A percentile compares a stretch with the other conserved stretches of the same genome.
Evolutionary conservation across 805 yeast species (phyloP).

Genomic region (Saturnispora zaruensis): DNA sequence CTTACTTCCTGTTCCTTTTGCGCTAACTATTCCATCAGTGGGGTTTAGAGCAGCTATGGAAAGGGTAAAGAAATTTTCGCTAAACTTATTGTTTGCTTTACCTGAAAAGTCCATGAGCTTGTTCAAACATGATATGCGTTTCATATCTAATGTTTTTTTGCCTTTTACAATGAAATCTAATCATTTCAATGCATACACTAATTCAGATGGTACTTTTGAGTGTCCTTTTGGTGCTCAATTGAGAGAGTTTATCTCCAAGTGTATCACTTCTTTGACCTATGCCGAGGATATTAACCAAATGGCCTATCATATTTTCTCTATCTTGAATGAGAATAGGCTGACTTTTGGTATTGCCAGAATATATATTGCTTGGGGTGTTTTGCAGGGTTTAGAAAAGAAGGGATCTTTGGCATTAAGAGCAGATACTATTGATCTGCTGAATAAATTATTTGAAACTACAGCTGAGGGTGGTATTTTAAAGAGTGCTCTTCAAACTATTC

Average conservation of each 20-base stretch:
- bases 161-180: conserved; percentile 58
- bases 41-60: conserved; percentile 75
- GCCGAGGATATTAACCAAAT: conserved; percentile 12
- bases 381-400: conserved; percentile 36
- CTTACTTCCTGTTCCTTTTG: conserved; percentile 60
- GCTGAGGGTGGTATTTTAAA: conserved; percentile 40
- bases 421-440: conserved; percentile 27
- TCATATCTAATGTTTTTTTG: conserved; percentile 38
- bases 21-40: conserved; percentile 60
- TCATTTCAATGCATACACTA: conserved; percentile 40
- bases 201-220: conserved; percentile 22
- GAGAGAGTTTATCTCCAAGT: conserved; percentile 34
- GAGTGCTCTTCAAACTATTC: conserved; percentile 41
- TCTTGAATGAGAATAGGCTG: conserved; percentile 39
- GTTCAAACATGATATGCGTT: conserved; percentile 35
- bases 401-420: conserved; percentile 12
- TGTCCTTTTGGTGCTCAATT: conserved; percentile 57
- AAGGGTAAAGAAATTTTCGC: conserved; percentile 57
- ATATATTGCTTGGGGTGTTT: conserved; percentile 48
- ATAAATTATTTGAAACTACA: conserved; percentile 27
- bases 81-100: conserved; percentile 47
- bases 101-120: conserved; percentile 37
- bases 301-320: conserved; percentile 31
- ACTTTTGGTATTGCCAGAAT: conserved; percentile 66
- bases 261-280: conserved; percentile 27